Base-by-base conservation (phyloP, 2,329 filamentous ascomycete species). In the Arthrobotrys entomopaga region DNA sequence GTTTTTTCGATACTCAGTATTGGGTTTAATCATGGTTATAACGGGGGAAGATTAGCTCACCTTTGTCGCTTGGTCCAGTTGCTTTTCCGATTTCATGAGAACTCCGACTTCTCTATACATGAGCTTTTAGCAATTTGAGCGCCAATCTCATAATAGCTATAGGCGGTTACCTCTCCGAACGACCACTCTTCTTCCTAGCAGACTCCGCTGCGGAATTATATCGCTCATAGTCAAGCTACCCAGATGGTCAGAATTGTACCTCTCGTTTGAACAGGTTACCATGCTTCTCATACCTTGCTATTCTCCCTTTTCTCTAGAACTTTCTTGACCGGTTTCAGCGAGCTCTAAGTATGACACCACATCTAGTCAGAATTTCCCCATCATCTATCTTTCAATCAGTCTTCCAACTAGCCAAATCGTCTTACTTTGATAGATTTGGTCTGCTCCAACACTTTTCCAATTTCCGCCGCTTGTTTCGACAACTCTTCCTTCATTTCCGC, bases 241-340 rank as follows among this genome's bases (percentile, higher is more conserved):
- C 2, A 10, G 24, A 11, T 38, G 46, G 19, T 50, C 46, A 50
- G 20, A 50, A 20, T 24, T 50, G 15, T 10, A 3, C 10, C 2
- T 7, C 2, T 4, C 10, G 5, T 8, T 6, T n/a, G 42, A 50
- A 50, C 11, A 20, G 20, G 2, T 24, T 1, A n/a, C 16, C 3
- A 11, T 19, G 1, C 46, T 20, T 19, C 20, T 19, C 79, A 8
- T 72, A 86, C 85, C 82, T 92, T 89, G 82, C 89, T 91, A 78
- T 93, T 91, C 80, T 95, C 91, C 53, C 92, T 85, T 81, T 92
- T 93, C 82, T 94, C 95, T 79, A 96, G 91, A 0, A 89, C 89
- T 82, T 93, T 95, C 79, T 90, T 89, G 80, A 95, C 85, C 1
- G 90, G 88, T 77, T 89, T 87, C 72, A 94, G 11, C 8, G 63